These are phyloP conservation scores for Macrocybe gigantea DNA, from an alignment of 768 basidiomycete genomes.

Conservation along the genomic window DNA sequence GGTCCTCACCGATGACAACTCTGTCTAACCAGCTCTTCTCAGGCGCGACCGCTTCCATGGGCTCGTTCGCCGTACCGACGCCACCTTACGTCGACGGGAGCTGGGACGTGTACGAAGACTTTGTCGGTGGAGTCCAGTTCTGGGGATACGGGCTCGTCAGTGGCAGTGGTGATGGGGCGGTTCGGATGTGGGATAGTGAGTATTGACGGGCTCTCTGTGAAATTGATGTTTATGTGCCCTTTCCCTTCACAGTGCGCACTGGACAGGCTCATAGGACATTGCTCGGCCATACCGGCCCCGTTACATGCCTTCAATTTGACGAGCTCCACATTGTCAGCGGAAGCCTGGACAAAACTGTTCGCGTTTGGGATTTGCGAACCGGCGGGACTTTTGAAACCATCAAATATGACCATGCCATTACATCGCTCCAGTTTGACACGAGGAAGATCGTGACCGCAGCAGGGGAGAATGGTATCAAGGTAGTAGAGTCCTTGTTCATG, in stretches of 20 bases:
- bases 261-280: slow-evolving; percentile 94
- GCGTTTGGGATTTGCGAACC: slow-evolving; percentile 95
- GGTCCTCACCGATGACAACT: slow-evolving; percentile 31
- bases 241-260: slow-evolving; percentile 73
- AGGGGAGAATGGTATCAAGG: slow-evolving; percentile 92
- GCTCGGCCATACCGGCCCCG: slow-evolving; percentile 86
- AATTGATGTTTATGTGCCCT: not conserved
- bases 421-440: slow-evolving; percentile 89
- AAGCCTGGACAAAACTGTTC: slow-evolving; percentile 87
- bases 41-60: slow-evolving; percentile 48
- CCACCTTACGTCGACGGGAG: slow-evolving; percentile 87
- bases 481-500: slow-evolving; percentile 22
- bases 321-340: slow-evolving; percentile 92
- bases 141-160: slow-evolving; percentile 98
- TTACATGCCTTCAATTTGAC: slow-evolving; percentile 95
- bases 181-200: slow-evolving; percentile 99
- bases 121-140: slow-evolving; percentile 95
- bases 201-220: slow-evolving; percentile 12
- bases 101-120: slow-evolving; percentile 95
- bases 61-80: slow-evolving; percentile 73
- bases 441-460: slow-evolving; percentile 89
- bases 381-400: slow-evolving; percentile 87
- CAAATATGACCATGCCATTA: slow-evolving; percentile 86
- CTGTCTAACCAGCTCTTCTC: slow-evolving; percentile 41
- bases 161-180: slow-evolving; percentile 94